Percentiles rank a stretch among this genome's conserved stretches.
These are phyloP conservation scores for Allium cepa DNA, from an alignment of 106 monocot species.

Conservation along the genomic window DNA sequence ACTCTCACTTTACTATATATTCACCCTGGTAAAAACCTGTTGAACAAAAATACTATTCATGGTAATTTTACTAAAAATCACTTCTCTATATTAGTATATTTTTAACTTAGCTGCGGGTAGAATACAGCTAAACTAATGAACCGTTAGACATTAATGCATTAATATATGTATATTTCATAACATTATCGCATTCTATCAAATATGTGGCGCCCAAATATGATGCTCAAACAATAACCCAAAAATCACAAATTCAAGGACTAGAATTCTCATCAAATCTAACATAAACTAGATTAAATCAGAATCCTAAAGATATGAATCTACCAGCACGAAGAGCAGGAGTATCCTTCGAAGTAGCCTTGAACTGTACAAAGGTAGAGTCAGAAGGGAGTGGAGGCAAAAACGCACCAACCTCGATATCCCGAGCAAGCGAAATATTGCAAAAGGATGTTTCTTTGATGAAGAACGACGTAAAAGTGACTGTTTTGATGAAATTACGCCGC, in stretches of 20 bases:
- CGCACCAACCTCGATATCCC: slow-evolving; percentile 82
- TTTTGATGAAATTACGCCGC: slow-evolving; percentile 39
- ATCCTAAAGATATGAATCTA: slow-evolving; percentile 9
- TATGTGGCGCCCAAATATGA: neutral
- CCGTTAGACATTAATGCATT: too few species aligned
- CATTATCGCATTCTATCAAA: slow-evolving; percentile 1
- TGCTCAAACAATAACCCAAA: neutral
- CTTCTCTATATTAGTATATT: too few species aligned
- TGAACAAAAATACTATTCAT: too few species aligned
- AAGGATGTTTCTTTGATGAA: slow-evolving; percentile 12
- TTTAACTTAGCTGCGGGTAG: too few species aligned
- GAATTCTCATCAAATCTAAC: neutral
- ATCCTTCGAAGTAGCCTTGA: slow-evolving; percentile 72
- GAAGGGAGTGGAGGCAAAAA: slow-evolving; percentile 58
- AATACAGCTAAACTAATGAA: too few species aligned
- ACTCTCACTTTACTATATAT: too few species aligned
- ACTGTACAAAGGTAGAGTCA: slow-evolving; percentile 73
- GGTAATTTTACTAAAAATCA: too few species aligned
- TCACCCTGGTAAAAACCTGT: too few species aligned
- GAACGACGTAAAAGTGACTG: slow-evolving; percentile 16
- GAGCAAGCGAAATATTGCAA: slow-evolving; percentile 18
- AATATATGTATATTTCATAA: too few species aligned
- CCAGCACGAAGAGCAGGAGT: slow-evolving; percentile 97
- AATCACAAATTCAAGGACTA: neutral
- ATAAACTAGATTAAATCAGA: neutral